phyloP scores from a whole-genome alignment of 2,329 filamentous ascomycete genomes.

The Bertia moriformis region DNA sequence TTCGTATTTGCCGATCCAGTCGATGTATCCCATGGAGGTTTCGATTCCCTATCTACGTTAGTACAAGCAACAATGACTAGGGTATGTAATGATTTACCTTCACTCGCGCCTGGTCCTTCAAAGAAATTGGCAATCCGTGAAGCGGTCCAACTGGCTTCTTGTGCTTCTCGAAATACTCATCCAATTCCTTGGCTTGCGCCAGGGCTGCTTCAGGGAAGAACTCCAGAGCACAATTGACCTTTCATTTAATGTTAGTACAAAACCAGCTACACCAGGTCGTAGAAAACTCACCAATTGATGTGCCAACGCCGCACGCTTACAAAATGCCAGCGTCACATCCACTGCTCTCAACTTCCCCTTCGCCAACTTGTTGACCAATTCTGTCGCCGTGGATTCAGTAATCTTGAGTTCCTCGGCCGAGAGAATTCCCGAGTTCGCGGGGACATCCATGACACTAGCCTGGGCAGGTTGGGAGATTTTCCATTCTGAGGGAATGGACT shows the following conservation, averaged over 20 bases:
- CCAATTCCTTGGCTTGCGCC: slow-evolving; percentile 27
- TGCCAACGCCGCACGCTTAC: slow-evolving; percentile 35
- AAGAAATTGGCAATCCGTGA: slow-evolving; percentile 42
- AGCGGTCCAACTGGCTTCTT: slow-evolving; percentile 36
- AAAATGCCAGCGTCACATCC: slow-evolving; percentile 36
- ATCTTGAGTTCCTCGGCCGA: slow-evolving; percentile 32
- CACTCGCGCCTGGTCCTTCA: slow-evolving; percentile 28
- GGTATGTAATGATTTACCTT: slow-evolving; percentile 5
- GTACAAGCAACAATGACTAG: too few relatives aligned
- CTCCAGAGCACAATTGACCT: slow-evolving; percentile 32
- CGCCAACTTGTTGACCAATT: slow-evolving; percentile 17
- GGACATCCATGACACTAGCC: slow-evolving; percentile 1
- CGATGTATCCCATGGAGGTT: slow-evolving; percentile 22
- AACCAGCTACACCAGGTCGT: background rate
- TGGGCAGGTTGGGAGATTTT: background rate
- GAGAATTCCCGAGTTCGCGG: slow-evolving; percentile 26
- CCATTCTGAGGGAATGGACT: background rate
- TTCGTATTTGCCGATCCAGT: slow-evolving; percentile 15
- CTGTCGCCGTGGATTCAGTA: slow-evolving; percentile 30
- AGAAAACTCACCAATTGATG: slow-evolving; percentile 34
- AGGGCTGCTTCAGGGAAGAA: slow-evolving; percentile 33
- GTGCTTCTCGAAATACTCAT: slow-evolving; percentile 24
- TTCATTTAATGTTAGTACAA: too few relatives aligned
- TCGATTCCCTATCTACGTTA: slow-evolving; percentile 25
- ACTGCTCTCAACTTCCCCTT: slow-evolving; percentile 17